Conservation (phyloP, 2,329 filamentous ascomycete species). For the Phaeosphaeria sp. region DNA sequence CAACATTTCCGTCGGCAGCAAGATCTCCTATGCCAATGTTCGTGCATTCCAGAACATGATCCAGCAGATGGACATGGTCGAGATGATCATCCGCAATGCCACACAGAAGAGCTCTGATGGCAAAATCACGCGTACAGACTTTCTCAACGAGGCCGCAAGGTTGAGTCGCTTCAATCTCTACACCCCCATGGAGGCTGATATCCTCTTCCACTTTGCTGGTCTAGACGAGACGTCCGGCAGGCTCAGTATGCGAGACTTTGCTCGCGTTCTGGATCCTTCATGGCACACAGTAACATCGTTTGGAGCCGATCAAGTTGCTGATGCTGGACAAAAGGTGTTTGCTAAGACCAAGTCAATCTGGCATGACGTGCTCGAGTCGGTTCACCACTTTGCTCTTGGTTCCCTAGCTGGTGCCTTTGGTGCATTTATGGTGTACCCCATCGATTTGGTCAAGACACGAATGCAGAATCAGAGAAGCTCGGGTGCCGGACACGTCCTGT, state of each 20-base stretch:
- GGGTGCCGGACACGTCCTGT: constrained; percentile 83
- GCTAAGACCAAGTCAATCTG: constrained; percentile 65
- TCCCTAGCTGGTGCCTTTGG: constrained; percentile 94
- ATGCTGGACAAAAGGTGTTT: constrained; percentile 60
- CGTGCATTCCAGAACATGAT: constrained; percentile 98
- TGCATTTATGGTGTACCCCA: constrained; percentile 99
- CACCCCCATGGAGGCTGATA: constrained; percentile 98
- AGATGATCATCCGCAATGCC: constrained; percentile 88
- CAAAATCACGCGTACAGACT: constrained; percentile 92
- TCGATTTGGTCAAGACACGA: constrained; percentile 97
- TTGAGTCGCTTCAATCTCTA: constrained; percentile 94
- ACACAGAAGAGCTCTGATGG: constrained; percentile 83
- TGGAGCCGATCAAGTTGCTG: constrained; percentile 56
- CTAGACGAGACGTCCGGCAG: constrained; percentile 88
- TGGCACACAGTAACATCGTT: constrained; percentile 74
- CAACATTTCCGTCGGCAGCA: constrained; percentile 89
- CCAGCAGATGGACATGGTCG: constrained; percentile 95
- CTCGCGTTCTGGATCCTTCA: constrained; percentile 91
- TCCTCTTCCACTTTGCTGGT: constrained; percentile 97
- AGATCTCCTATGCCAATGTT: constrained; percentile 97
- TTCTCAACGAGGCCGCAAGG: constrained; percentile 89
- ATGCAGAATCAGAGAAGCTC: constrained; percentile 92
- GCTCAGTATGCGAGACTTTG: constrained; percentile 82
- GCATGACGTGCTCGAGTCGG: constrained; percentile 73
- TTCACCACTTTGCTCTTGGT: constrained; percentile 89